Conservation (phyloP, 257 asterid genomes). For the Handroanthus guayacan region DNA sequence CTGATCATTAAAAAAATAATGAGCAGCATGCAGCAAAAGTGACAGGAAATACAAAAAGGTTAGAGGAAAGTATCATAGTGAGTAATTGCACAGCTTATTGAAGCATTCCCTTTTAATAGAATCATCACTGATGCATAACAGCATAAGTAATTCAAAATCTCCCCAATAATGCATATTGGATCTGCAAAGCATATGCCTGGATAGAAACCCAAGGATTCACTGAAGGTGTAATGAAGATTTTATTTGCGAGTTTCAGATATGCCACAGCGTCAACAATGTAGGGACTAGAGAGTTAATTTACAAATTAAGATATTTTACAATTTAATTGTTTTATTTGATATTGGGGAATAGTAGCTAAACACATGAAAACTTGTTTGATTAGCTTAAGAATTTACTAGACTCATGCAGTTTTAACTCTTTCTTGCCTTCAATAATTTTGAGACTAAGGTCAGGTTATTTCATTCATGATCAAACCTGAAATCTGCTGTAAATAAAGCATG, state of each 20-base stretch:
- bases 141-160: not conserved
- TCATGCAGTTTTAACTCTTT: not conserved
- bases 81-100: not conserved
- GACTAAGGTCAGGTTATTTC: not conserved
- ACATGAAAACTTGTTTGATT: not conserved
- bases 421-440: not conserved
- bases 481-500: not conserved
- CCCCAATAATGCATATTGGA: not conserved
- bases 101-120: not conserved
- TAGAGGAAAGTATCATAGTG: not conserved
- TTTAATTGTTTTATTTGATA: not conserved
- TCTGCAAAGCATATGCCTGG: not conserved
- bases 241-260: not conserved
- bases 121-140: too few species aligned
- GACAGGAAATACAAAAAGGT: not conserved
- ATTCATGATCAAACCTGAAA: conserved; percentile 4
- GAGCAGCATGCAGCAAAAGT: not conserved
- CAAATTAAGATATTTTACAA: not conserved
- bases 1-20: not conserved
- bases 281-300: not conserved
- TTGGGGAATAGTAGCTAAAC: not conserved
- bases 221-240: not conserved
- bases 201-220: not conserved
- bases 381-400: not conserved
- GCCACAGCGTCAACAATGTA: not conserved